phyloP scores from a whole-genome alignment of 2,329 filamentous ascomycete genomes.

The Xylariaceae sp. region DNA sequence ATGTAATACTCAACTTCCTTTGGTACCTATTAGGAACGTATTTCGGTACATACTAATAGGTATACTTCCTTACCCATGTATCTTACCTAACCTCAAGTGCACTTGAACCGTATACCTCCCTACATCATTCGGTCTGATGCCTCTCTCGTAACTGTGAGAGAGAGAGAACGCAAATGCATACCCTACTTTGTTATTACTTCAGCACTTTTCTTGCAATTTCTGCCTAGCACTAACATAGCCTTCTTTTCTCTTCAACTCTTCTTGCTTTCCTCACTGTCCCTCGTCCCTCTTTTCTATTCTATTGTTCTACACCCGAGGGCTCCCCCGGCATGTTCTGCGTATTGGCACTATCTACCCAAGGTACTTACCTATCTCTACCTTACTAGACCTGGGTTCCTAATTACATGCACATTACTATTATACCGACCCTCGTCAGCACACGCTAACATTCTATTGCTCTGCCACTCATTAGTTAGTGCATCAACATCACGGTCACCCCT shows the following conservation, averaged over 20 bases:
- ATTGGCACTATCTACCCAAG: too few relatives aligned
- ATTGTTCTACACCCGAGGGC: neutral
- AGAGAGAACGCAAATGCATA: neutral
- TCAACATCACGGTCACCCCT: conserved; percentile 11
- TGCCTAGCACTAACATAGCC: conserved; percentile 8
- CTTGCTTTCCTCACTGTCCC: too few relatives aligned
- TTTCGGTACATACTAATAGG: too few relatives aligned
- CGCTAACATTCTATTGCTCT: conserved; percentile 12
- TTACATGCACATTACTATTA: conserved; percentile 8
- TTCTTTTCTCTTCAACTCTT: neutral
- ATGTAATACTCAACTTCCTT: too few relatives aligned
- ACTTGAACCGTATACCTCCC: conserved; percentile 12
- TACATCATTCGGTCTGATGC: neutral
- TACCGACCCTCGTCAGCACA: conserved; percentile 6
- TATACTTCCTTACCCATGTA: too few relatives aligned
- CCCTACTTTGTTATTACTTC: conserved; percentile 4
- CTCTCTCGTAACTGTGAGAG: neutral
- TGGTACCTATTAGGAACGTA: too few relatives aligned
- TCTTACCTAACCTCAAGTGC: too few relatives aligned
- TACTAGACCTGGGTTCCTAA: too few relatives aligned
- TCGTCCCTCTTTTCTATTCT: too few relatives aligned
- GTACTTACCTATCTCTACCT: too few relatives aligned
- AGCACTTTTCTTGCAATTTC: conserved; percentile 8
- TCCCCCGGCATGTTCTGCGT: neutral
- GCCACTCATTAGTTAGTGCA: conserved; percentile 12